A percentile compares a stretch with the other conserved stretches of the same genome.
These are phyloP conservation scores for Clitopilus hobsonii DNA, from an alignment of 768 basidiomycete genomes.

Conservation along the genomic window DNA sequence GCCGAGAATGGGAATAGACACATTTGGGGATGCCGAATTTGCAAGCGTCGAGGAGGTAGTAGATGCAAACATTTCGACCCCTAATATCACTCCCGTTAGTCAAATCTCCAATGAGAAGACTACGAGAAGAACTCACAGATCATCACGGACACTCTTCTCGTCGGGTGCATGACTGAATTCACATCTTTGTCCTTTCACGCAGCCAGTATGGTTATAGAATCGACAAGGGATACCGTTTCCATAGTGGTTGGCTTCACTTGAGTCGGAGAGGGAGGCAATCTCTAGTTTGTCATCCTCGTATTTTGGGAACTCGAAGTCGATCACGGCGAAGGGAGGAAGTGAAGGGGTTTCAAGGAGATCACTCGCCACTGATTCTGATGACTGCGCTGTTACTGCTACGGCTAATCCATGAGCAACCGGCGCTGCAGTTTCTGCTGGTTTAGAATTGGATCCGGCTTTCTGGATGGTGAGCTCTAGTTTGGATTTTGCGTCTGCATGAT, in stretches of 20 bases:
- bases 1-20: conserved; percentile 33
- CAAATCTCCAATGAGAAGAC: no score
- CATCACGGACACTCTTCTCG: conserved; percentile 48
- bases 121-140: conserved; percentile 52
- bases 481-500: conserved; percentile 20
- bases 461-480: conserved; percentile 20
- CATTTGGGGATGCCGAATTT: conserved; percentile 32
- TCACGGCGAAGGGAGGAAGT: conserved; percentile 14
- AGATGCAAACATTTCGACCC: conserved; percentile 47
- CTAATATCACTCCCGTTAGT: conserved; percentile 25
- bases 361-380: neutral
- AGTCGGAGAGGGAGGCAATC: conserved; percentile 23
- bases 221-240: conserved; percentile 52
- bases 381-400: no score
- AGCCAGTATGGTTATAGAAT: conserved; percentile 53
- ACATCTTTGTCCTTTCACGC: conserved; percentile 36
- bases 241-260: conserved; percentile 45
- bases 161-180: conserved; percentile 51
- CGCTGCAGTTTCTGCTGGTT: no score
- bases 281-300: conserved; percentile 29
- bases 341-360: conserved; percentile 1
- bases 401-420: no score
- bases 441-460: conserved; percentile 12
- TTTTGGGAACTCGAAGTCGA: conserved; percentile 29
- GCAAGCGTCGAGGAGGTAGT: conserved; percentile 33